Conservation (phyloP, 2,329 filamentous ascomycete genomes). For the Neospermospora avenae region DNA sequence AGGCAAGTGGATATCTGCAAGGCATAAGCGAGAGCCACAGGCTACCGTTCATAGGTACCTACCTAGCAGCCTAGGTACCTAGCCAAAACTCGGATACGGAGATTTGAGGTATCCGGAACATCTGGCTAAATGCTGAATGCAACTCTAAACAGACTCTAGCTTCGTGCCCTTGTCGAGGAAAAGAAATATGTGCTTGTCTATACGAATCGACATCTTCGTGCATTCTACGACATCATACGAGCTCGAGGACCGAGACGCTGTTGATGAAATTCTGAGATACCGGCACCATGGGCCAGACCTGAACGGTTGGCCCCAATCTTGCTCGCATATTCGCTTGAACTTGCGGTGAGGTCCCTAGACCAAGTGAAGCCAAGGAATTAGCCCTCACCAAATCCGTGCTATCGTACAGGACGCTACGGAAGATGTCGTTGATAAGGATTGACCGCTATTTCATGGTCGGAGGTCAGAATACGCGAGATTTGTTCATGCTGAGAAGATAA, state of each 20-base stretch:
- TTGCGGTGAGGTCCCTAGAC: slow-evolving; percentile 12
- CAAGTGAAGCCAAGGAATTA: not conserved
- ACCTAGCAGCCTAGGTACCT: too few species aligned
- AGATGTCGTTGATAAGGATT: slow-evolving; percentile 1
- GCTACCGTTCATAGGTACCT: not conserved
- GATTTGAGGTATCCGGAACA: slow-evolving; percentile 1
- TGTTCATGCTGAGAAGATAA: not conserved
- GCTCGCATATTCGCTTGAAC: not conserved
- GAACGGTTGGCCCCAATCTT: not conserved
- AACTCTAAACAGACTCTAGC: not conserved
- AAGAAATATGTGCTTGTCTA: not conserved
- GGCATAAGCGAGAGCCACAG: not conserved
- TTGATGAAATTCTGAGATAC: not conserved
- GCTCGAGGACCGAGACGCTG: not conserved
- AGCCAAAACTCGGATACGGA: not conserved
- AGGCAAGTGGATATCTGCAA: not conserved
- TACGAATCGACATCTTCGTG: not conserved
- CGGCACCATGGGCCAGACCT: not conserved
- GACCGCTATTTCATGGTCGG: slow-evolving; percentile 16
- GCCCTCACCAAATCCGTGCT: not conserved
- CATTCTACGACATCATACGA: not conserved
- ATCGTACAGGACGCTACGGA: slow-evolving; percentile 5
- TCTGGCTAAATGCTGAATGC: not conserved
- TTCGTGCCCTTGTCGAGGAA: not conserved
- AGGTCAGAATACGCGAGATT: not conserved